Evolutionary conservation across 2,329 filamentous ascomycete species (phyloP).

Genomic region (Ceratocystiopsis brevicomis): DNA sequence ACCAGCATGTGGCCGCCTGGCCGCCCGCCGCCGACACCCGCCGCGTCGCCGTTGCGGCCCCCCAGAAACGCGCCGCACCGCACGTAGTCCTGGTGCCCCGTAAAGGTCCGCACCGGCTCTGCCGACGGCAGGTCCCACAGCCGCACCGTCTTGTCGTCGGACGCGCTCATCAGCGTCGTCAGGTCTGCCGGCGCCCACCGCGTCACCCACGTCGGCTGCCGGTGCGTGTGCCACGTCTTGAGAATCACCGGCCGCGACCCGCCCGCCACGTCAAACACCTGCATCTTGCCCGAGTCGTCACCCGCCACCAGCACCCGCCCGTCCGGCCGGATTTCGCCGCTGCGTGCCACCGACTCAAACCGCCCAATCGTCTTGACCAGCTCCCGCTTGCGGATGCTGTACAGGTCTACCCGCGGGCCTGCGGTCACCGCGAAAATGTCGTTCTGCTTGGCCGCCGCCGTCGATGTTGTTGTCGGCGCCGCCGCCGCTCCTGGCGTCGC

Average conservation of each 20-base stretch:
- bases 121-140: slow-evolving; percentile 84
- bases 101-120: slow-evolving; percentile 55
- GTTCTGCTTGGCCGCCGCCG: slow-evolving; percentile 29
- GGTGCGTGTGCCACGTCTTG: slow-evolving; percentile 88
- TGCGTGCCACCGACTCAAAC: slow-evolving; percentile 80
- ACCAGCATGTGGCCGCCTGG: slow-evolving; percentile 49
- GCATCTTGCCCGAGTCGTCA: slow-evolving; percentile 78
- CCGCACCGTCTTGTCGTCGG: slow-evolving; percentile 81
- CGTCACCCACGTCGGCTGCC: slow-evolving; percentile 82
- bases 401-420: slow-evolving; percentile 81
- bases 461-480: slow-evolving; percentile 17
- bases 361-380: slow-evolving; percentile 84
- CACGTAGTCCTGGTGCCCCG: slow-evolving; percentile 85
- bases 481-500: slow-evolving; percentile 25
- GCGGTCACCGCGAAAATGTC: slow-evolving; percentile 88
- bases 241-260: slow-evolving; percentile 62
- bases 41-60: not conserved
- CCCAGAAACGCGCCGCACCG: slow-evolving; percentile 72
- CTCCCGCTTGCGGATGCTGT: slow-evolving; percentile 80
- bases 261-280: slow-evolving; percentile 70
- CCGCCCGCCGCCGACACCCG: not conserved
- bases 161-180: slow-evolving; percentile 72
- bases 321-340: slow-evolving; percentile 74
- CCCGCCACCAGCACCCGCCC: slow-evolving; percentile 78
- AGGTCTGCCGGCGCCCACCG: slow-evolving; percentile 80